These are phyloP conservation scores for Mycosphaerella arachidis DNA, from an alignment of 2,329 filamentous ascomycete genomes.

Conservation along the genomic window DNA sequence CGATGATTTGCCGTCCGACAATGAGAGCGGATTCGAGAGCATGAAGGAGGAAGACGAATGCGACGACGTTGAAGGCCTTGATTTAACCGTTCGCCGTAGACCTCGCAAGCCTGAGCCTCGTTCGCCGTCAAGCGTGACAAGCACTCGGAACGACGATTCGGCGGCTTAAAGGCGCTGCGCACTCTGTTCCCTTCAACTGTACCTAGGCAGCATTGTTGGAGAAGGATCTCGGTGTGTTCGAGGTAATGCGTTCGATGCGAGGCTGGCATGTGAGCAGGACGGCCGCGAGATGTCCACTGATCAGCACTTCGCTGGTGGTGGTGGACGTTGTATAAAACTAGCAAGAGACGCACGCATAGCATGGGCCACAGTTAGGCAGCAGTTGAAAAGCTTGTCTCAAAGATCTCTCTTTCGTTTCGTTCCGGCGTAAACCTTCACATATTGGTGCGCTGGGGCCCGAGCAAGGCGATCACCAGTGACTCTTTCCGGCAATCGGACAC, in stretches of 20 bases:
- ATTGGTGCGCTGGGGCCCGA: too few relatives aligned
- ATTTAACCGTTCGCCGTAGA: slow-evolving; percentile 8
- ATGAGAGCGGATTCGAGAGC: slow-evolving; percentile 20
- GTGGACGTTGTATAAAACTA: neutral
- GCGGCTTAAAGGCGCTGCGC: neutral
- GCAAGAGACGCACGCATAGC: neutral
- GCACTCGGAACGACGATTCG: neutral
- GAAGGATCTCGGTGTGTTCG: neutral
- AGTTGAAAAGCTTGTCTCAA: neutral
- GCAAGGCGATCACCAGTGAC: too few relatives aligned
- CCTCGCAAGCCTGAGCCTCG: slow-evolving; percentile 7
- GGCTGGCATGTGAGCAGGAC: neutral
- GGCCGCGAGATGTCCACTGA: neutral
- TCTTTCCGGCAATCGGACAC: too few relatives aligned
- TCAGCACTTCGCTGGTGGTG: neutral
- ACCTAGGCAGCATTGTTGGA: neutral
- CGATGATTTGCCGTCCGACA: slow-evolving; percentile 15
- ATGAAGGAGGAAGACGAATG: slow-evolving; percentile 17
- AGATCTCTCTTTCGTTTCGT: too few relatives aligned
- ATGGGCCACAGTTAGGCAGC: neutral
- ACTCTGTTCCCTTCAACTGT: too few relatives aligned
- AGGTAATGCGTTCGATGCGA: neutral
- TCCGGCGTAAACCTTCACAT: too few relatives aligned
- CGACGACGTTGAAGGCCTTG: slow-evolving; percentile 11
- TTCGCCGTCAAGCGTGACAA: neutral